Percentiles rank a stretch among this genome's conserved stretches.
Evolutionary conservation across 2,329 filamentous ascomycete species (phyloP).

Genomic region (Coniochaeta sp.): DNA sequence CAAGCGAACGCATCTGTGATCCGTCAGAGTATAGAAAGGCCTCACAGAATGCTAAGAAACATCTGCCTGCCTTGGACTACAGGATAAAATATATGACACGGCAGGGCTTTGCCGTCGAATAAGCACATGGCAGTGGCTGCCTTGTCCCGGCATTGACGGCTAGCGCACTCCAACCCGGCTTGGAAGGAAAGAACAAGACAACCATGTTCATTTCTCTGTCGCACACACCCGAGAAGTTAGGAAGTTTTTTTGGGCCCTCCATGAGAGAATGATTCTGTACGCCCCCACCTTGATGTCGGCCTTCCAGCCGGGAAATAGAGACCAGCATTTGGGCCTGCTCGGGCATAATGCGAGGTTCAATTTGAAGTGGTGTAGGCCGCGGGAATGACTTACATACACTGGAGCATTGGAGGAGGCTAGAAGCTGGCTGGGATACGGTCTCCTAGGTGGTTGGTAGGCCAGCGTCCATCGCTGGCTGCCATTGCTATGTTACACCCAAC

Average conservation of each 20-base stretch:
- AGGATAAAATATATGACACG: not conserved
- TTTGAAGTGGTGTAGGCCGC: not conserved
- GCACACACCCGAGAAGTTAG: not conserved
- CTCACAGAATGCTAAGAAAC: not conserved
- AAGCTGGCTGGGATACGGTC: not conserved
- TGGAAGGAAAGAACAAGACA: not conserved
- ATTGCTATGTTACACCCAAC: not conserved
- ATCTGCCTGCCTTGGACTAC: not conserved
- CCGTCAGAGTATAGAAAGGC: not conserved
- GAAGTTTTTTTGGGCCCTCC: no score
- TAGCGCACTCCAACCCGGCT: not conserved
- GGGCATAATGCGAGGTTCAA: not conserved
- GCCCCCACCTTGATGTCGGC: not conserved
- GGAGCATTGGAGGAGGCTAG: no score
- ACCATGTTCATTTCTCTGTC: not conserved
- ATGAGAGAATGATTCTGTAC: not conserved
- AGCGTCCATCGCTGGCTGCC: not conserved
- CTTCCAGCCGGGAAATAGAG: not conserved
- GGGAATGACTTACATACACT: not conserved
- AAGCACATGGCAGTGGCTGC: not conserved
- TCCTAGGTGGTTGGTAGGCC: not conserved
- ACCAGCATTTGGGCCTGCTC: not conserved
- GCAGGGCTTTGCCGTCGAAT: not conserved
- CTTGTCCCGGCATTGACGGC: not conserved
- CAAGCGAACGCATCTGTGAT: not conserved